These are phyloP conservation scores for Chaetomium olivaceum DNA, from an alignment of 2,329 filamentous ascomycete species.

Conservation along the genomic window DNA sequence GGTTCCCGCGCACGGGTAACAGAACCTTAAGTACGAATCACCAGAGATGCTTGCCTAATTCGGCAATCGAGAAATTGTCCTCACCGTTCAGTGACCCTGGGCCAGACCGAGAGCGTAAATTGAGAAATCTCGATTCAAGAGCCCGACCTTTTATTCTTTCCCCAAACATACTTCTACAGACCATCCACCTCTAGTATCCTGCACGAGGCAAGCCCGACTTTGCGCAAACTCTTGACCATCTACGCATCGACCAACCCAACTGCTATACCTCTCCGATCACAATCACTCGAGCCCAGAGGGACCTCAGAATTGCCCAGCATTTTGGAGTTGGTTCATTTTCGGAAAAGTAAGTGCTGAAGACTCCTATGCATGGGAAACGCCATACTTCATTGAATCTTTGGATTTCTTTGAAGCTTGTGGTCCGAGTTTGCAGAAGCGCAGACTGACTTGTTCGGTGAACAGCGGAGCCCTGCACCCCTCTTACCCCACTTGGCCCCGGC, in stretches of 20 bases:
- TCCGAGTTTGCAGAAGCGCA: conserved; percentile 7
- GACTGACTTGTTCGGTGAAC: not conserved
- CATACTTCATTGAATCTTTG: not conserved
- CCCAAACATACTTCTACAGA: not conserved
- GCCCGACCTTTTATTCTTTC: not conserved
- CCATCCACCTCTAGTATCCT: not conserved
- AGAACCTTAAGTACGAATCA: not conserved
- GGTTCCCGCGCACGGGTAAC: not conserved
- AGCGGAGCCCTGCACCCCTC: conserved; percentile 22
- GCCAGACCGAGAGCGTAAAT: not conserved
- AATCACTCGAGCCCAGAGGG: not conserved
- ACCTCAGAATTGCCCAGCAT: not conserved
- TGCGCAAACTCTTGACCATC: not conserved
- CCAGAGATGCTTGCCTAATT: conserved; percentile 11
- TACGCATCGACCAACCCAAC: not conserved
- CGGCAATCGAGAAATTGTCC: not conserved
- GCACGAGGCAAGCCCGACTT: not conserved
- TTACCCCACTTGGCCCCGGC: conserved; percentile 21
- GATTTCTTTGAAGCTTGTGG: not conserved
- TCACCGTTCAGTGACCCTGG: not conserved
- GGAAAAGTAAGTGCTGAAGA: not conserved
- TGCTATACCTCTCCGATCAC: too few species aligned
- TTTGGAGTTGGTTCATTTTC: not conserved
- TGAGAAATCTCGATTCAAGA: not conserved
- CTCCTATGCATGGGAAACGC: too few species aligned